Evolutionary conservation across 108 stramenopile species (phyloP).

Genomic region (Bacterosira constricta): DNA sequence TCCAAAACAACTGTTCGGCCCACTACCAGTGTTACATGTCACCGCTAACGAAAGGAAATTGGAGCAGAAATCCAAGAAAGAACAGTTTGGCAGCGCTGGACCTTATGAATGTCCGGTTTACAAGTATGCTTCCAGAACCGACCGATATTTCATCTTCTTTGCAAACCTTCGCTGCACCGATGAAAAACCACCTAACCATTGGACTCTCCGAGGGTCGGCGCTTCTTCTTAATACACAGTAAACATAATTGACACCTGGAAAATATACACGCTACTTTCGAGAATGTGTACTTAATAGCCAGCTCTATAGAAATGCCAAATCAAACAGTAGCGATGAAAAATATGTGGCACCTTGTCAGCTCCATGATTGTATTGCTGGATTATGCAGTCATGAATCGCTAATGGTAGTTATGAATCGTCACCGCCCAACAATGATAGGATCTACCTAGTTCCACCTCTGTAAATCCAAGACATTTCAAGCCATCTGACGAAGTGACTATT

Average conservation of each 20-base stretch:
- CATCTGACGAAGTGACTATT: too few relatives aligned
- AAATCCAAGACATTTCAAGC: too few relatives aligned
- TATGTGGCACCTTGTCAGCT: too few relatives aligned
- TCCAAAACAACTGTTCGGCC: conserved; percentile 79
- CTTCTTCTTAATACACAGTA: conserved; percentile 69
- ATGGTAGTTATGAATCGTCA: too few relatives aligned
- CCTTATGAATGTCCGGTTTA: conserved; percentile 88
- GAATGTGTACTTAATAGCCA: too few relatives aligned
- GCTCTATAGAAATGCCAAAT: too few relatives aligned
- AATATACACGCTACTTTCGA: too few relatives aligned
- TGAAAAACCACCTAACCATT: conserved; percentile 69
- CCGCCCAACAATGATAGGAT: too few relatives aligned
- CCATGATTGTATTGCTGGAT: too few relatives aligned
- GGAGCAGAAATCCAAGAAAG: conserved; percentile 52
- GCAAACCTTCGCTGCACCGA: conserved; percentile 69
- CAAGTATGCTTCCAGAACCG: conserved; percentile 85
- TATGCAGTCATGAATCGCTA: too few relatives aligned
- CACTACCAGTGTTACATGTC: conserved; percentile 76
- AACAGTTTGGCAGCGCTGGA: conserved; percentile 61
- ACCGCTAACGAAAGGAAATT: conserved; percentile 68
- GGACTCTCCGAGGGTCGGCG: conserved; percentile 78
- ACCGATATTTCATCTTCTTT: conserved; percentile 79
- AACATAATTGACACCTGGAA: not conserved
- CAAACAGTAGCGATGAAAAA: too few relatives aligned
- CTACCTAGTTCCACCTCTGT: too few relatives aligned